Evolutionary conservation across 176 grass and related monocot genomes (phyloP).

Genomic region (Raddia guianensis): DNA sequence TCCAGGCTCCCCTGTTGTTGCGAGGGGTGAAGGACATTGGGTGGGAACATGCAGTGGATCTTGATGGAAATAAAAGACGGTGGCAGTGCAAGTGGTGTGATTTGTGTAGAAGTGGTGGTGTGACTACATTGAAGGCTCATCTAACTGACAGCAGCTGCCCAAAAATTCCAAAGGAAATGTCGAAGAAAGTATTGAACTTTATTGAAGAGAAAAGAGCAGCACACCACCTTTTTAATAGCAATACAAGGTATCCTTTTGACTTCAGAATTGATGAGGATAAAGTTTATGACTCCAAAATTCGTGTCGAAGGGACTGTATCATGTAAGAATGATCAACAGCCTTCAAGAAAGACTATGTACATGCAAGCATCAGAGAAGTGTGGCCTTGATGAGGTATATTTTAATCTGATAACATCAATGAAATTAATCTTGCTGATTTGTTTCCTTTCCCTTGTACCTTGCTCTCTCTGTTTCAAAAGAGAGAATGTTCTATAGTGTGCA

Average conservation of each 20-base stretch:
- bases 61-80: conserved; percentile 63
- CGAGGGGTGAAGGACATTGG: conserved; percentile 54
- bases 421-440: conserved; percentile 21
- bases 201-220: conserved; percentile 59
- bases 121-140: conserved; percentile 65
- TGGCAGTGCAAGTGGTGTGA: conserved; percentile 61
- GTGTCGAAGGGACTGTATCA: conserved; percentile 35
- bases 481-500: neutral
- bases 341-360: conserved; percentile 33
- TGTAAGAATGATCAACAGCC: conserved; percentile 27
- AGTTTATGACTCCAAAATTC: conserved; percentile 34
- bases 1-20: conserved; percentile 41
- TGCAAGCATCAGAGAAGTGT: conserved; percentile 22
- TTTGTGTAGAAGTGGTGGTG: conserved; percentile 60
- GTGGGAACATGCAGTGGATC: conserved; percentile 58
- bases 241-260: conserved; percentile 21
- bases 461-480: neutral
- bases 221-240: conserved; percentile 44
- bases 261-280: conserved; percentile 36
- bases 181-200: conserved; percentile 55
- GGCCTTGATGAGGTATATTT: conserved; percentile 44
- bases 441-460: conserved; percentile 30
- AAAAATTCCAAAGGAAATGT: conserved; percentile 50
- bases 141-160: conserved; percentile 53
- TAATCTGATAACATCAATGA: conserved; percentile 15